Base-by-base conservation (phyloP, 345 rosid genomes). In the Sonneratia caseolaris region DNA sequence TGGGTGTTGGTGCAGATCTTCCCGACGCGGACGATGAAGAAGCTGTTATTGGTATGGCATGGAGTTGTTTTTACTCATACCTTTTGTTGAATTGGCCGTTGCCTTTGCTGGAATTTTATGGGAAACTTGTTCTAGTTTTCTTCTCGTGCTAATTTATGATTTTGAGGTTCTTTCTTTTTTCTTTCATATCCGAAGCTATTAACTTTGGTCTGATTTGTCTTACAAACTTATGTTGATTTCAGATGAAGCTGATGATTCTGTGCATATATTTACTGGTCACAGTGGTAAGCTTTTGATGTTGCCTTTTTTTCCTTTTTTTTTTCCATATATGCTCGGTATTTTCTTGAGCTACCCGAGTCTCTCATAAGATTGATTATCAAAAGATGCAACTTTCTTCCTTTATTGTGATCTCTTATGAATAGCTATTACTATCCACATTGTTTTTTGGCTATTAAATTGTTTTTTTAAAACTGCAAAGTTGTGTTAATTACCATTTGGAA, bases 181-280 rank as follows among this genome's bases (percentile, higher is more conserved):
- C n/a, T 27, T 27, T 27, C 32, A 1, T 27, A 27, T 27, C 61
- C 24, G 40, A 15, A 24, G 55, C 21, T 43, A 18, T 22, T 37
- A 59, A 12, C 49, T 24, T 7, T 19, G n/a, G 49, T 32, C 4
- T 22, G 22, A 1, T 64, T 9, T 40, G 51, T 18, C 42, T n/a
- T 38, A 5, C 45, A 38, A 5, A 12, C 71, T 53, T 45, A 59
- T 68, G 68, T 55, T 73, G 47, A 49, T 76, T 64, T 22, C 80
- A 89, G 95, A 88, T 42, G 93, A 86, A 65, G 74, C 77, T 48
- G 98, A 93, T 81, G 98, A 91, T 77, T 91, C 98, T 3, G 24
- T 88, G 80, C 98, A 91, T 79, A 87, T 85, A 56, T 94, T 94
- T 82, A 88, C 97, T 0, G 98, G 96, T 66, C 97, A 94, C 57